These are phyloP conservation scores for Sanghuangporus baumii DNA, from an alignment of 1,284 basidiomycete species.

Conservation along the genomic window DNA sequence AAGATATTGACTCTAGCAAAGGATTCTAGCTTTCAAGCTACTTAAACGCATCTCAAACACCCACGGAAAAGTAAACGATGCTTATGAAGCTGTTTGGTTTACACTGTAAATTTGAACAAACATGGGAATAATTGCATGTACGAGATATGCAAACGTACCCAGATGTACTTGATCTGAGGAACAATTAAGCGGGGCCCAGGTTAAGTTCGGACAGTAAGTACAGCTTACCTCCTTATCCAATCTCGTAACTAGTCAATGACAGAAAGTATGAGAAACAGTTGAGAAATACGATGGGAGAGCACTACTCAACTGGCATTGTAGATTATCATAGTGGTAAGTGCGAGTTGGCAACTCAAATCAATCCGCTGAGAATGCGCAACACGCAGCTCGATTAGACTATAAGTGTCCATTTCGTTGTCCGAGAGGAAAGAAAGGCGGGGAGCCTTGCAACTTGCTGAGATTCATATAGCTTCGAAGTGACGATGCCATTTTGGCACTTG, in stretches of 20 bases:
- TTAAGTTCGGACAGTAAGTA: not conserved
- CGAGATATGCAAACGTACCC: not conserved
- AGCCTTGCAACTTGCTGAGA: not conserved
- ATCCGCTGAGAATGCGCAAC: not conserved
- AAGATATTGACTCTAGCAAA: not conserved
- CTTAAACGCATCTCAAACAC: not conserved
- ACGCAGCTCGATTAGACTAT: too few relatives aligned
- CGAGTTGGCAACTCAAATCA: not conserved
- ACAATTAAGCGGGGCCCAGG: not conserved
- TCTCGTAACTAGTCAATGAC: not conserved
- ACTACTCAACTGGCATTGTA: not conserved
- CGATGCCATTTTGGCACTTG: too few relatives aligned
- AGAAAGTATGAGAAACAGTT: too few relatives aligned
- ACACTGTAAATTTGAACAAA: not conserved
- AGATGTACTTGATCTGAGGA: not conserved
- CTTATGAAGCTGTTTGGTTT: not conserved
- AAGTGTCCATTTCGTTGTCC: not conserved
- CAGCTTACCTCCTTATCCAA: not conserved
- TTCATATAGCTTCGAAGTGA: not conserved
- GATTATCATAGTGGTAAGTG: not conserved
- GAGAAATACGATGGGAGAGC: too few relatives aligned
- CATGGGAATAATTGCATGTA: not conserved
- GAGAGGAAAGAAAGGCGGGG: not conserved
- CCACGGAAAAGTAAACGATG: not conserved
- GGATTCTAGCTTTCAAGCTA: not conserved